Conservation (phyloP, 225 moss, liverwort and hornwort species). For the Sphagnum contortum region DNA sequence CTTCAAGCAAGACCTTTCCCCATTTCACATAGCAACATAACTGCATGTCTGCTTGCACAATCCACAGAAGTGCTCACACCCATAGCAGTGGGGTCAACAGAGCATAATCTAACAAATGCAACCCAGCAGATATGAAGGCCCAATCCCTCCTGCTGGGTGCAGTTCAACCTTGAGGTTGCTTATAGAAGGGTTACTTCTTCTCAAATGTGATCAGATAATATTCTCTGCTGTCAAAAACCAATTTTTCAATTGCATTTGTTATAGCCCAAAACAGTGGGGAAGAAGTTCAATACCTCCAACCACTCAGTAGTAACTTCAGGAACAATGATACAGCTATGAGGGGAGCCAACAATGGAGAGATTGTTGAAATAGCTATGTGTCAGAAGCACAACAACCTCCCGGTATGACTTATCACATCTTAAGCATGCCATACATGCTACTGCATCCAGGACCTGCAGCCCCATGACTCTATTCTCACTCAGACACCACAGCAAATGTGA, state of each 20-base stretch:
- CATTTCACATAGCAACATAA: no score
- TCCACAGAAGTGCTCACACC: no score
- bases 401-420: slow-evolving; percentile 76
- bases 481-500: not conserved
- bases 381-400: slow-evolving; percentile 69
- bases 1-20: no score
- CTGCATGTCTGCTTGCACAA: no score
- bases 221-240: no score
- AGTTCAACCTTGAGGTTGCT: no score
- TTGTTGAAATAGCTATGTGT: slow-evolving; percentile 68
- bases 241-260: no score
- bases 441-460: slow-evolving; percentile 66
- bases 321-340: slow-evolving; percentile 40
- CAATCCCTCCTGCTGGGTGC: no score
- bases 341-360: slow-evolving; percentile 44
- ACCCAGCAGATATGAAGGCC: no score
- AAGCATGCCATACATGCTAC: slow-evolving; percentile 75
- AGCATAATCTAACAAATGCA: not conserved
- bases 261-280: not conserved
- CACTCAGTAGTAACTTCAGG: slow-evolving; percentile 68
- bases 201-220: no score
- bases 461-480: not conserved
- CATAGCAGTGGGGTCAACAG: no score
- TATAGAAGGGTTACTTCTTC: no score
- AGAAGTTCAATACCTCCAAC: slow-evolving; percentile 36